These are phyloP conservation scores for Echinosophora koreensis DNA, from an alignment of 306 rosid species.

Conservation along the genomic window DNA sequence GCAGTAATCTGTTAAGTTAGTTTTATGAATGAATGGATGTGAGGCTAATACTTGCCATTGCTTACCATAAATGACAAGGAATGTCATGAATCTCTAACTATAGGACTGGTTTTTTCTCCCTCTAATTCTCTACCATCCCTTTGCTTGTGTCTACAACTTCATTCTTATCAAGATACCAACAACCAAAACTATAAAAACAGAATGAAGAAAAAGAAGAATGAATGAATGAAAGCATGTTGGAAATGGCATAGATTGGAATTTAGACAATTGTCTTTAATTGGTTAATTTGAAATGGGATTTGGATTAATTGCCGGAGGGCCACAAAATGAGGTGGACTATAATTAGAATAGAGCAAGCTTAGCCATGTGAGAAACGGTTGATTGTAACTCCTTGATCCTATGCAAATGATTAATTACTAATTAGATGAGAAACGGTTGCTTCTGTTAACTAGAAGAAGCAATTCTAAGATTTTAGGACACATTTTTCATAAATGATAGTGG, in stretches of 20 bases:
- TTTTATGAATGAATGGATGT: slow-evolving; percentile 56
- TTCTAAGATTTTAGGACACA: not conserved
- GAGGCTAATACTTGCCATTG: slow-evolving; percentile 14
- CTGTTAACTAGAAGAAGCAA: not conserved
- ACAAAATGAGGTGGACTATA: slow-evolving; percentile 38
- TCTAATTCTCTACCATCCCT: slow-evolving; percentile 44
- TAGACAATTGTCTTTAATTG: slow-evolving; percentile 20
- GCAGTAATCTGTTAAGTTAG: slow-evolving; percentile 42
- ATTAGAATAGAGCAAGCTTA: too few relatives aligned
- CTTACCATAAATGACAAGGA: too few relatives aligned
- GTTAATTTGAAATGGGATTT: slow-evolving; percentile 25
- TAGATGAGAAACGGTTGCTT: not conserved
- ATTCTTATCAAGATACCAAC: not conserved
- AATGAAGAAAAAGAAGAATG: slow-evolving; percentile 32
- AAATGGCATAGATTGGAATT: slow-evolving; percentile 19
- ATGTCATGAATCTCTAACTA: slow-evolving; percentile 47
- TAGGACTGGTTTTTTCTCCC: slow-evolving; percentile 40
- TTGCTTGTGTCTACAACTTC: not conserved
- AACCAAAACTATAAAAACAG: slow-evolving; percentile 9
- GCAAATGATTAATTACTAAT: not conserved
- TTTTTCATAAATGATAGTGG: not conserved
- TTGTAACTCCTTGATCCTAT: not conserved
- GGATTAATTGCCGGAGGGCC: slow-evolving; percentile 47
- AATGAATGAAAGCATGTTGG: not conserved
- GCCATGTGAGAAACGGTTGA: too few relatives aligned